Evolutionary conservation across 805 yeast species (phyloP), one percentile per base, ranked within the genome.

Genomic region (Candida ovalis): DNA sequence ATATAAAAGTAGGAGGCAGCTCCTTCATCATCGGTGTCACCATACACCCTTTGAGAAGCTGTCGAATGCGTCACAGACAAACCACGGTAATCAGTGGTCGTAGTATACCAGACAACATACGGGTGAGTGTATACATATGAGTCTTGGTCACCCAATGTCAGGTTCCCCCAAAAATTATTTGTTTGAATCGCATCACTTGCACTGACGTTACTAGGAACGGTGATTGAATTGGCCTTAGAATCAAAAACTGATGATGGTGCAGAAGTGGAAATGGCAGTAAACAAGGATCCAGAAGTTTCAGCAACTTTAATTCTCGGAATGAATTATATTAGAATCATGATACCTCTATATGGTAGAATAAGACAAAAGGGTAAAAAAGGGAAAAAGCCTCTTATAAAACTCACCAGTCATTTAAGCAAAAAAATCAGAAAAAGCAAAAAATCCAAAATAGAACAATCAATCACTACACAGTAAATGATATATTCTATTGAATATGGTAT

Each of bases 91-190:
- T 69, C 69, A 5, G 60, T 64, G 2, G 67, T 69, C 46, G 71
- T 78, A 10, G 82, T 69, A 52, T 73, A 73, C 90, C 88, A 86
- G 6, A 84, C 66, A 12, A 86, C 78, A 60, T 85, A 85, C 4
- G 95, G 95, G 55, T 83, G 87, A 0, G 90, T 78, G 86, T 86
- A 86, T 0, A 81, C 76, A 1, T 89, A 85, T 47, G 76, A 72
- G 1, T 80, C 76, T 59, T 84, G 90, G 52, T 74, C 74, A 1
- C 76, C 86, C 42, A 86, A 64, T 13, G 86, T 66, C 67, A 86
- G 67, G 66, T 86, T 86, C 41, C 84, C 82, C 66, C 80, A 86
- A 59, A 86, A 86, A 61, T 86, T 85, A 65, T 87, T 87, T 23
- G 94, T 86, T 52, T 81, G 84, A 30, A 81, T 71, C 59, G 78